phyloP scores from a whole-genome alignment of 129 eudicot genomes.

The Scalesia atractyloides region DNA sequence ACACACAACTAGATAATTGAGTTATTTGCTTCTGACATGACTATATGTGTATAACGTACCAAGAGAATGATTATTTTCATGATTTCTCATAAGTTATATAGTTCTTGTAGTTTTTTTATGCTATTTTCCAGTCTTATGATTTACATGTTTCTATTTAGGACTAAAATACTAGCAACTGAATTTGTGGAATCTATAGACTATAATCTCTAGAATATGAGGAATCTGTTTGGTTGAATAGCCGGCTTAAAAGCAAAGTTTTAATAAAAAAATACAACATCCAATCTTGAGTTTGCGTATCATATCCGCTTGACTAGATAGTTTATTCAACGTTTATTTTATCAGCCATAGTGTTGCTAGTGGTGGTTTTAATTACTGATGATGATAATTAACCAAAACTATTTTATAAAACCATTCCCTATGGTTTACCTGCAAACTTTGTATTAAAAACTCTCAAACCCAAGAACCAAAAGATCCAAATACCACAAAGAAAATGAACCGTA shows the following conservation, averaged over 20 bases:
- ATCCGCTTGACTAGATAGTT: not conserved
- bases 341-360: not conserved
- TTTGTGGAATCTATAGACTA: not conserved
- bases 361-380: not conserved
- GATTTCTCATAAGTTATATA: not conserved
- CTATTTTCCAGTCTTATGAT: not conserved
- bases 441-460: not conserved
- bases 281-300: slow-evolving; percentile 11
- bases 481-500: too few relatives aligned
- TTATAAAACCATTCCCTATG: too few relatives aligned
- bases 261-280: not conserved
- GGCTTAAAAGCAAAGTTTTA: not conserved
- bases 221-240: not conserved
- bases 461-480: not conserved
- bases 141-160: not conserved
- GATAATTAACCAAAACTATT: not conserved
- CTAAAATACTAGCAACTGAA: not conserved
- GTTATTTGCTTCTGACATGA: too few relatives aligned
- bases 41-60: too few relatives aligned
- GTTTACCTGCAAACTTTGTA: not conserved
- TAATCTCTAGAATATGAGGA: not conserved
- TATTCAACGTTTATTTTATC: not conserved
- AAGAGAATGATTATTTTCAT: too few relatives aligned
- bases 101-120: not conserved
- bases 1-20: too few relatives aligned